Conservation (phyloP, 305 asterid genomes). For the Fraxinus paxiana region DNA sequence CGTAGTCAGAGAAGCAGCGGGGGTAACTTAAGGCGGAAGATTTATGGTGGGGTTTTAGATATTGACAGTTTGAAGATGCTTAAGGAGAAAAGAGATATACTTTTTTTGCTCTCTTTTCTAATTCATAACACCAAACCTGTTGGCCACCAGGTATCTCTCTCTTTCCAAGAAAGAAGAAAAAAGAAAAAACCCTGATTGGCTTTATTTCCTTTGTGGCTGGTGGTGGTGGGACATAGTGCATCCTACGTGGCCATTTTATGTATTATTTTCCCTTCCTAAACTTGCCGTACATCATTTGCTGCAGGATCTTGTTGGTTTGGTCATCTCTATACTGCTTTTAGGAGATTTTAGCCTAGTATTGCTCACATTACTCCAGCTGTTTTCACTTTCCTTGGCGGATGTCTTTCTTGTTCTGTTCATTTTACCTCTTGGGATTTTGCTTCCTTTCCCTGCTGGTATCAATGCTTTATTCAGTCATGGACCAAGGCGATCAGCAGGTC, state of each 20-base stretch:
- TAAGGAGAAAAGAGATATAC: slow-evolving; percentile 70
- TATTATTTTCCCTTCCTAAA: slow-evolving; percentile 6
- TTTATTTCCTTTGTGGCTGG: neutral
- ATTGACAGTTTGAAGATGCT: slow-evolving; percentile 60
- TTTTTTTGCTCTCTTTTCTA: slow-evolving; percentile 70
- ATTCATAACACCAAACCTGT: slow-evolving; percentile 90
- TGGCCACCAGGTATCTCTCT: slow-evolving; percentile 80
- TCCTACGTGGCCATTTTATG: neutral
- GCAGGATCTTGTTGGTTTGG: slow-evolving; percentile 99
- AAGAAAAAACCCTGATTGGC: neutral
- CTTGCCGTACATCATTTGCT: slow-evolving; percentile 20
- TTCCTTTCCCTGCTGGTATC: slow-evolving; percentile 97
- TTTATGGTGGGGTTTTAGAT: slow-evolving; percentile 64
- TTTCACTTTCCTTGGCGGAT: slow-evolving; percentile 74
- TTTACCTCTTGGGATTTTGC: slow-evolving; percentile 79
- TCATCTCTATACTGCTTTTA: slow-evolving; percentile 83
- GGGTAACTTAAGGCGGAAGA: slow-evolving; percentile 45
- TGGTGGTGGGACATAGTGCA: neutral
- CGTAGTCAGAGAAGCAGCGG: slow-evolving; percentile 37
- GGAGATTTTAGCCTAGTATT: slow-evolving; percentile 96
- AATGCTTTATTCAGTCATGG: slow-evolving; percentile 97
- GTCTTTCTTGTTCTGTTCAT: slow-evolving; percentile 81
- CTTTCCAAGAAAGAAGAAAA: neutral
- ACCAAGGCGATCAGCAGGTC: slow-evolving; percentile 95
- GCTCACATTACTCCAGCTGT: slow-evolving; percentile 95